These are phyloP conservation scores for Sechiopsis laciniata DNA, from an alignment of 306 rosid species.

Conservation along the genomic window DNA sequence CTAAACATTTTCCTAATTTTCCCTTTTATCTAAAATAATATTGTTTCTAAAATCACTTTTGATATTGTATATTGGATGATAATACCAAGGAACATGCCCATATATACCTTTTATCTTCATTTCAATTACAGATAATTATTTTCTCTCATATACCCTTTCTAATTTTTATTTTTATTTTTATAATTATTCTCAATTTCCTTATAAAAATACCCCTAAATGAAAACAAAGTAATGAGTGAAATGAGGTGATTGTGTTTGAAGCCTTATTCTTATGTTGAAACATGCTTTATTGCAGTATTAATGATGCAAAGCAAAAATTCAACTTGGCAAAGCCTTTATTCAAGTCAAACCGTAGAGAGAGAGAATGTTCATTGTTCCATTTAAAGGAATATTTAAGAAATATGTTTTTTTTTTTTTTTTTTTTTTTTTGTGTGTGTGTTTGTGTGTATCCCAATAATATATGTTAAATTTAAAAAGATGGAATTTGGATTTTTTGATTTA, in stretches of 20 bases:
- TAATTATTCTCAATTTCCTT: too few species aligned
- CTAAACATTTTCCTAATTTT: too few species aligned
- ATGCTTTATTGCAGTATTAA: conserved; percentile 46
- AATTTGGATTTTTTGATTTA: conserved; percentile 14
- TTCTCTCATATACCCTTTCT: too few species aligned
- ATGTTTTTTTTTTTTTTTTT: too few species aligned
- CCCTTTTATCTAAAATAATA: too few species aligned
- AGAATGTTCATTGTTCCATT: conserved; percentile 20
- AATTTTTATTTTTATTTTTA: too few species aligned
- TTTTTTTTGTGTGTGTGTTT: too few species aligned
- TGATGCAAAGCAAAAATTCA: conserved; percentile 52
- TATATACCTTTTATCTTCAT: too few species aligned
- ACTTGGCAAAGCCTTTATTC: conserved; percentile 43
- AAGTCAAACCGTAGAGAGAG: conserved; percentile 51
- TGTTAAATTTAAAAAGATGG: conserved; percentile 2
- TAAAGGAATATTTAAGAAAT: not conserved
- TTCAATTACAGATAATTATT: too few species aligned
- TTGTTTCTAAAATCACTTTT: too few species aligned
- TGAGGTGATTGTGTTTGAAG: conserved; percentile 65
- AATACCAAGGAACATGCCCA: too few species aligned
- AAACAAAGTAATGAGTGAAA: conserved; percentile 34
- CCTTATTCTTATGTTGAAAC: conserved; percentile 55
- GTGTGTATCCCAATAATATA: not conserved
- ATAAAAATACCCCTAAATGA: not conserved
- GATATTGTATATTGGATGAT: too few species aligned